Base-by-base conservation (phyloP, 176 grass and related monocot genomes). In the Rhynchospora pubera region DNA sequence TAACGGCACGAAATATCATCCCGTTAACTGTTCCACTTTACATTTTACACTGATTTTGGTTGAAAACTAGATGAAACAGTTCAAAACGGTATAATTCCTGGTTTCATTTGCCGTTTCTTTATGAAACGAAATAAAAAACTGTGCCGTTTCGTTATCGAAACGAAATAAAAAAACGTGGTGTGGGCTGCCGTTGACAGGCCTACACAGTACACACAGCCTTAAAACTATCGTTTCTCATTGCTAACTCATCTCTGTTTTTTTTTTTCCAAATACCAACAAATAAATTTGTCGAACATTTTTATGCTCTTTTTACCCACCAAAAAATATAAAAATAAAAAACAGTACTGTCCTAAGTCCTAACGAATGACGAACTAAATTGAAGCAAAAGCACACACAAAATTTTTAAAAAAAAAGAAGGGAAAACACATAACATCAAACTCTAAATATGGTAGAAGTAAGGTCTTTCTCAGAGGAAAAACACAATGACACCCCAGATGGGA, bases 401-500 rank as follows among this genome's bases (percentile, higher is more conserved):
- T n/a, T n/a, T n/a, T n/a, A n/a, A n/a, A n/a, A n/a, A n/a, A n/a
- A 19, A 15, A 7, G 3, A 62, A 80, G 24, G 15, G 43, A 48
- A 79, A 79, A 63, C 32, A 47, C 56, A 61, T 24, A 71, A 13
- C 23, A 55, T 43, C 16, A 16, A 21, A 78, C 16, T 1, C 53
- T 77, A 77, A 77, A 77, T 24, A 32, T 2, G 12, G 26, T 34
- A 67, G 28, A 28, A 60, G 7, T 26, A 18, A 15, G 18, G 6
- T 58, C 6, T 4, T 16, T 64, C 39, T 57, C 89, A 93, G 23
- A 93, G 30, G 14, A 90, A n/a, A 4, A 9, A 23, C 6, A 90
- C 84, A 48, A 94, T 83, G 3, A 83, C 9, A 43, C 81, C 46
- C 96, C 96, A 98, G 52, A 93, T 77, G 12, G 96, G 95, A 85